Evolutionary conservation across 176 grass and related monocot genomes (phyloP).

Genomic region (Saccharum officinarum): DNA sequence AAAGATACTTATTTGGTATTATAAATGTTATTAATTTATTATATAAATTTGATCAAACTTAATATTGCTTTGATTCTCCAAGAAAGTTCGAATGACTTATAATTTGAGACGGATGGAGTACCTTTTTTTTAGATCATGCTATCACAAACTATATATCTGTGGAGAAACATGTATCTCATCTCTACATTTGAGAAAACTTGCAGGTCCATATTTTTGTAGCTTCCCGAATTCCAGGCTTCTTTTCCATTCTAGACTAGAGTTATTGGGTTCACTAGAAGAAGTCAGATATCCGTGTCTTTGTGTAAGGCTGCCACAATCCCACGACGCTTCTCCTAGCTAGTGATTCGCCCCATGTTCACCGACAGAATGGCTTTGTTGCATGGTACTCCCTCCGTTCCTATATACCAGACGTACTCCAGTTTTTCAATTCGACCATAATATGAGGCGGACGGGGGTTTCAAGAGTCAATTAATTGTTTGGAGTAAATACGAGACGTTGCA

Average conservation of each 20-base stretch:
- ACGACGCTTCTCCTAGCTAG: neutral
- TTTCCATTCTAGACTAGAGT: neutral
- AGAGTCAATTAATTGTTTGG: too few relatives aligned
- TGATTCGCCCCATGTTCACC: neutral
- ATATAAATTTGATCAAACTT: too few relatives aligned
- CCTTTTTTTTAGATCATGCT: neutral
- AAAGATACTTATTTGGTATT: too few relatives aligned
- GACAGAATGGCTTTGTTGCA: neutral
- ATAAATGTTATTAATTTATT: too few relatives aligned
- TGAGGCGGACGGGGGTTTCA: too few relatives aligned
- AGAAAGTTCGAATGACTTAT: too few relatives aligned
- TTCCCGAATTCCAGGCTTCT: neutral
- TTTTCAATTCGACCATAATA: too few relatives aligned
- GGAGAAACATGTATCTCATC: neutral
- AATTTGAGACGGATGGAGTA: too few relatives aligned
- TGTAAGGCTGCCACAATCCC: neutral
- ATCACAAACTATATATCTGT: neutral
- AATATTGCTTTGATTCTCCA: too few relatives aligned
- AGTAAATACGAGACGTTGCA: too few relatives aligned
- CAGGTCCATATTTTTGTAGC: neutral
- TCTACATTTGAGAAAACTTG: neutral
- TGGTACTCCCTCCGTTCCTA: too few relatives aligned
- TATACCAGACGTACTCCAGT: too few relatives aligned
- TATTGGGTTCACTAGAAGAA: neutral
- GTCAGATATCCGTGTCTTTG: neutral